Percentiles rank a stretch among this genome's conserved stretches.
Conservation (phyloP, 345 rosid genomes). For the Excoecaria cochinchinensis region DNA sequence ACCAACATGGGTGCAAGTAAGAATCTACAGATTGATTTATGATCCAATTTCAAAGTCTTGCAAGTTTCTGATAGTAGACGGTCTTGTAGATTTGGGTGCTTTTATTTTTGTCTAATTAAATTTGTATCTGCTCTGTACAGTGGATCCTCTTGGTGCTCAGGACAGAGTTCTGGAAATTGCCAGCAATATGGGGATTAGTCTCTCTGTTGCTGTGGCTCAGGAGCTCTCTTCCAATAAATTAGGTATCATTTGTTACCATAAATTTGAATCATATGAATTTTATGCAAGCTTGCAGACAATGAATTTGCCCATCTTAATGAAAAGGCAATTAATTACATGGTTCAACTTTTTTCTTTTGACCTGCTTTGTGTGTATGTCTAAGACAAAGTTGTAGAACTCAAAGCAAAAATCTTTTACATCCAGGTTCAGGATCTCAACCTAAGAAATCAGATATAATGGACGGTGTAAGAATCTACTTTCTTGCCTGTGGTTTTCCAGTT, state of each 20-base stretch:
- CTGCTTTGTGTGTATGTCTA: neutral
- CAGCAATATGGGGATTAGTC: slow-evolving; percentile 48
- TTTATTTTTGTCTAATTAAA: neutral
- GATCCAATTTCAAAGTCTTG: neutral
- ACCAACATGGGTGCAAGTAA: slow-evolving; percentile 97
- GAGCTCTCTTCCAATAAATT: slow-evolving; percentile 45
- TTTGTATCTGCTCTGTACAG: slow-evolving; percentile 31
- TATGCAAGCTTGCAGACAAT: neutral
- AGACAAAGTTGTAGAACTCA: neutral
- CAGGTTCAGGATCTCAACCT: slow-evolving; percentile 43
- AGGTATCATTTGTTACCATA: slow-evolving; percentile 32
- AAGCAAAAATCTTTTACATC: slow-evolving; percentile 1
- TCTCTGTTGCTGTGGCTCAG: slow-evolving; percentile 73
- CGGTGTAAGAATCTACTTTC: slow-evolving; percentile 53
- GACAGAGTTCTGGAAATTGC: slow-evolving; percentile 69
- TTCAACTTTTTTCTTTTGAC: neutral
- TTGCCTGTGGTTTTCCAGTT: slow-evolving; percentile 11
- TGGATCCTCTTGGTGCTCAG: slow-evolving; percentile 81
- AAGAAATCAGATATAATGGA: slow-evolving; percentile 34
- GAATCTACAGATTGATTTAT: slow-evolving; percentile 9
- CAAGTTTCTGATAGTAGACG: neutral
- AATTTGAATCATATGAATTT: neutral
- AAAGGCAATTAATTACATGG: neutral
- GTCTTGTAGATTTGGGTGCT: neutral
- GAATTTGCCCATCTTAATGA: neutral